Evolutionary conservation across 2,329 filamentous ascomycete species (phyloP).

Genomic region (Macroventuria anomochaeta): DNA sequence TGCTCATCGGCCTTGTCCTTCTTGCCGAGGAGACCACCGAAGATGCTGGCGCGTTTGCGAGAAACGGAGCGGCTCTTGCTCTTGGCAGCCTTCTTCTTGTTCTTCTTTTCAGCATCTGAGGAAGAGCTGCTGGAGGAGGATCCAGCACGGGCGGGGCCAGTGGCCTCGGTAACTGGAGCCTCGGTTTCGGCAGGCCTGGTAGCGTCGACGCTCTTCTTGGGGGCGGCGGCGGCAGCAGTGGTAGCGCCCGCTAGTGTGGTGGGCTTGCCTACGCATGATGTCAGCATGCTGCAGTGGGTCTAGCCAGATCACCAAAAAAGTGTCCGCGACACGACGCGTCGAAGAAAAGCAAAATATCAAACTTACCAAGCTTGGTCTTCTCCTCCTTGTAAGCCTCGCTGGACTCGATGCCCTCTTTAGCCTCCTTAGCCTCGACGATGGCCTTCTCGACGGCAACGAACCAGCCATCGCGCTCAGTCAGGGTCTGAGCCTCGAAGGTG

Average conservation of each 20-base stretch:
- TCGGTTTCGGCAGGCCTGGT: slow-evolving; percentile 48
- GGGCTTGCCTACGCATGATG: slow-evolving; percentile 49
- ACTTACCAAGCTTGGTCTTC: slow-evolving; percentile 72
- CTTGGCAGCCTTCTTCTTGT: slow-evolving; percentile 54
- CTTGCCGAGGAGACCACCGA: slow-evolving; percentile 65
- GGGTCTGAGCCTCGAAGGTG: slow-evolving; percentile 80
- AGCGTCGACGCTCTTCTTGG: slow-evolving; percentile 58
- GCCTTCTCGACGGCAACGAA: slow-evolving; percentile 78
- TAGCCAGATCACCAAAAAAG: slow-evolving; percentile 35
- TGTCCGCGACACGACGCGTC: slow-evolving; percentile 29
- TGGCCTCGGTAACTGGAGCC: slow-evolving; percentile 29
- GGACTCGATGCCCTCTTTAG: slow-evolving; percentile 73
- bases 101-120: slow-evolving; percentile 56
- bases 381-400: slow-evolving; percentile 89
- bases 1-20: slow-evolving; percentile 59
- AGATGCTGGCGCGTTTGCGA: slow-evolving; percentile 65
- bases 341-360: slow-evolving; percentile 10
- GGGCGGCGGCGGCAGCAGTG: slow-evolving; percentile 45
- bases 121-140: slow-evolving; percentile 51
- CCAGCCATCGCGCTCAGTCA: slow-evolving; percentile 76
- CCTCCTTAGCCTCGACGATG: slow-evolving; percentile 69
- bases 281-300: slow-evolving; percentile 46
- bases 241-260: slow-evolving; percentile 50
- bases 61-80: slow-evolving; percentile 67
- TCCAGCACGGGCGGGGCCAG: slow-evolving; percentile 46